Conservation (phyloP, 177 flowering plant species). For the Vitis hybrid region DNA sequence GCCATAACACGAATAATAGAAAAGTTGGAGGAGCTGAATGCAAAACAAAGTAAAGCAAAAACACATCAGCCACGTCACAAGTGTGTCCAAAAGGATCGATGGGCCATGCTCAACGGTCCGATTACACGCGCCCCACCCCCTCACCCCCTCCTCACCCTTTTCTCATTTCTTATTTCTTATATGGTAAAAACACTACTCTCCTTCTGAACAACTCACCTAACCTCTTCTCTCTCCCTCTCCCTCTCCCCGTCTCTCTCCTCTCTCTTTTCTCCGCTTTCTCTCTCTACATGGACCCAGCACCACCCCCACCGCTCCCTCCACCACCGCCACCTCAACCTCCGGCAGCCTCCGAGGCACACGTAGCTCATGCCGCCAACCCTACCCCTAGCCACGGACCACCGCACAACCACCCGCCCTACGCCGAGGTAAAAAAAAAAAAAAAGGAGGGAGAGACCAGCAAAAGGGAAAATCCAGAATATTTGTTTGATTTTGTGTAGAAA, state of each 20-base stretch:
- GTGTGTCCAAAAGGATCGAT: no score
- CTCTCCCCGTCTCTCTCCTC: background rate
- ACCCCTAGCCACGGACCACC: conserved; percentile 5
- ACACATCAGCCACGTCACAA: no score
- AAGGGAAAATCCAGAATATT: no score
- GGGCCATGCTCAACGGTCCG: no score
- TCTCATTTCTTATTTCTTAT: no score
- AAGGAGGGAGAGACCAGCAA: no score
- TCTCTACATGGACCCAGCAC: conserved; percentile 12
- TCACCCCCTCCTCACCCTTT: no score
- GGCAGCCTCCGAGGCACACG: conserved; percentile 9
- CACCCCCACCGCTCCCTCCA: conserved; percentile 2
- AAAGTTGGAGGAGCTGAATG: no score
- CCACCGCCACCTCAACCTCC: background rate
- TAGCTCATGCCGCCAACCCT: conserved; percentile 17
- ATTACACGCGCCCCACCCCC: no score
- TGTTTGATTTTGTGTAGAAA: background rate
- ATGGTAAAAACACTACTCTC: no score
- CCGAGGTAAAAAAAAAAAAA: conserved; percentile 30
- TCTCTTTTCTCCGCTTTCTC: conserved; percentile 2
- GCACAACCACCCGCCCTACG: conserved; percentile 49
- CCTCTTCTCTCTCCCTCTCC: background rate
- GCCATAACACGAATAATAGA: no score
- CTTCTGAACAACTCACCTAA: background rate
- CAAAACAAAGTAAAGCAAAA: no score